Base-by-base conservation (phyloP, 1,284 basidiomycete species). In the Porogramme epimiltina region DNA sequence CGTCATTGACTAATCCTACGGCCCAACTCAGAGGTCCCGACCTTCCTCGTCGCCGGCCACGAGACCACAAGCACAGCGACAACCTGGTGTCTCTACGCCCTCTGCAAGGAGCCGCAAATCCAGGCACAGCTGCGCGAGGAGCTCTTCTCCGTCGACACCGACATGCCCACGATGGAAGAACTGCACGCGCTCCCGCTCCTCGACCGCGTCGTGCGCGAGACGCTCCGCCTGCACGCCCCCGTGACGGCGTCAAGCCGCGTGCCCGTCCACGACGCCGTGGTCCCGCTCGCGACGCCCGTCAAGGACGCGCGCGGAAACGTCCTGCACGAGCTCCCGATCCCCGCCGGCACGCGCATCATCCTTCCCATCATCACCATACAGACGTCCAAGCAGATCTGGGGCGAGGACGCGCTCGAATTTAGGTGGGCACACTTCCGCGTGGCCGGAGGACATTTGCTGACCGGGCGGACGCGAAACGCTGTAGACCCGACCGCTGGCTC, bases 121-220 rank as follows among this genome's bases (percentile, higher is more conserved):
- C 91, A 94, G 65, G 67, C 62, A 9, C 83, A 81, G 57, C 78
- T 95, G 0, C 81, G 91, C 0, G 73, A 79, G 1, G 93, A 95
- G 64, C 71, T 91, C 0, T 61, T 75, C 13, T 62, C 69, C 0
- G 61, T 84, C 3, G 26, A 51, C 0, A 65, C 63, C 2, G 64
- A 67, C n/a, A 62, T 50, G 0, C 70, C 70, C 1, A 75, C 78
- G 0, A 82, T 84, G 79, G 85, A 86, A 15, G 75, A 84, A 44
- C 72, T 87, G 18, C 77, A 79, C 51, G 66, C 73, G 1, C 70
- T 87, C 4, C 76, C 78, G 0, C 86, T 85, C 60, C 80, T 87
- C 16, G 85, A 87, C 55, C 69, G 72, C 19, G 84, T 91, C 13
- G 74, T 89, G 3, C 79, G 84, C 24, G 92, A 95, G 68, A 75